Evolutionary conservation across 345 rosid species (phyloP).

Genomic region (Geranium rotundifolium): DNA sequence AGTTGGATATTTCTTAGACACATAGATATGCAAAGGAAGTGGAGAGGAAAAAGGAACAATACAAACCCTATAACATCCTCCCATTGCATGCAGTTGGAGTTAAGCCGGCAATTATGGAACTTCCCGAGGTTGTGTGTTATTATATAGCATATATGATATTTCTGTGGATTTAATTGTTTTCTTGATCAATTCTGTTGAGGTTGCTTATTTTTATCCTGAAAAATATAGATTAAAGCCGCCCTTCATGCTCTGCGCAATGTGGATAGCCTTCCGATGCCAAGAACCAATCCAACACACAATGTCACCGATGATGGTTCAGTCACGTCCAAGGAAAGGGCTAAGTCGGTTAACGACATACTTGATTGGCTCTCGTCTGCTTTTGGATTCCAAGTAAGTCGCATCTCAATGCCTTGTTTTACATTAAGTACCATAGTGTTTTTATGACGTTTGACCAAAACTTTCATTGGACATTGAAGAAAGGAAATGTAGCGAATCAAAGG

Average conservation of each 20-base stretch:
- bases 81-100: slow-evolving; percentile 57
- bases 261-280: slow-evolving; percentile 50
- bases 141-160: neutral
- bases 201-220: neutral
- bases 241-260: slow-evolving; percentile 50
- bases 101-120: slow-evolving; percentile 68
- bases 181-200: neutral
- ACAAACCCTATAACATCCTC: slow-evolving; percentile 67
- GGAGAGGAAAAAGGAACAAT: slow-evolving; percentile 43
- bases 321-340: slow-evolving; percentile 28
- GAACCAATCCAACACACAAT: slow-evolving; percentile 10
- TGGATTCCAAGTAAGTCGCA: slow-evolving; percentile 86
- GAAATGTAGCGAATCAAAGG: slow-evolving; percentile 98
- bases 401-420: slow-evolving; percentile 1
- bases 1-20: slow-evolving; percentile 32
- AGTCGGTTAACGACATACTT: slow-evolving; percentile 47
- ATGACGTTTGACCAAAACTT: too few relatives aligned
- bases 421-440: neutral
- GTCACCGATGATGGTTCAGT: slow-evolving; percentile 12
- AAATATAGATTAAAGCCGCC: slow-evolving; percentile 67
- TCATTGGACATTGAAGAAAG: slow-evolving; percentile 50
- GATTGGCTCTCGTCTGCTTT: slow-evolving; percentile 88
- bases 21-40: slow-evolving; percentile 50
- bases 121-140: slow-evolving; percentile 56
- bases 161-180: slow-evolving; percentile 5